Conservation (phyloP, 23 red algal species). For the Cyanidioschyzon merolae region DNA sequence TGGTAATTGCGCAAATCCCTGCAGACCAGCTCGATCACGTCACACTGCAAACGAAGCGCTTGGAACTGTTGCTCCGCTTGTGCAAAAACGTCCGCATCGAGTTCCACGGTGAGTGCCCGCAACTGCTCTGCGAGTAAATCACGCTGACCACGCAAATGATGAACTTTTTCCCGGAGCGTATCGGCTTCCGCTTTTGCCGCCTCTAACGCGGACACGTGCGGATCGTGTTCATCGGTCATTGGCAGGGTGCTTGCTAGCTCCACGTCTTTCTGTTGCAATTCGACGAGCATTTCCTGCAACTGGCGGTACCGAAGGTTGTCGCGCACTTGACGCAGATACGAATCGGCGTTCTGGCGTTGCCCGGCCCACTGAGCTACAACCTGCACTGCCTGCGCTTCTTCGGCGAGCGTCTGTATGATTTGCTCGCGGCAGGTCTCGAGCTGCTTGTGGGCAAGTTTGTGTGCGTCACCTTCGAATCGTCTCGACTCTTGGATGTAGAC, state of each 20-base stretch:
- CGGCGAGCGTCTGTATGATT: background rate
- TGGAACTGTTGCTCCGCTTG: background rate
- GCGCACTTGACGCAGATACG: background rate
- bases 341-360: background rate
- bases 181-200: background rate
- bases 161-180: background rate
- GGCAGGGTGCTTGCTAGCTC: background rate
- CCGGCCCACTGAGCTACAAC: background rate
- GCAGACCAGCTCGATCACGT: conserved; percentile 50
- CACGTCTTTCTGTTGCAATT: background rate
- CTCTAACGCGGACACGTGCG: background rate
- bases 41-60: conserved; percentile 29
- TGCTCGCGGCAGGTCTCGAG: background rate
- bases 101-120: background rate
- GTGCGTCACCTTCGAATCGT: background rate
- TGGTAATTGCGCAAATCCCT: conserved; percentile 68
- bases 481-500: background rate
- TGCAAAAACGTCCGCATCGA: background rate
- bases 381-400: background rate
- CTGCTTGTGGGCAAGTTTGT: background rate
- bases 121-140: background rate
- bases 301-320: conserved; percentile 17
- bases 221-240: background rate
- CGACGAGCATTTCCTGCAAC: background rate
- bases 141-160: background rate